Conservation (phyloP, 208 protist species). For the Crithidia bombi region DNA sequence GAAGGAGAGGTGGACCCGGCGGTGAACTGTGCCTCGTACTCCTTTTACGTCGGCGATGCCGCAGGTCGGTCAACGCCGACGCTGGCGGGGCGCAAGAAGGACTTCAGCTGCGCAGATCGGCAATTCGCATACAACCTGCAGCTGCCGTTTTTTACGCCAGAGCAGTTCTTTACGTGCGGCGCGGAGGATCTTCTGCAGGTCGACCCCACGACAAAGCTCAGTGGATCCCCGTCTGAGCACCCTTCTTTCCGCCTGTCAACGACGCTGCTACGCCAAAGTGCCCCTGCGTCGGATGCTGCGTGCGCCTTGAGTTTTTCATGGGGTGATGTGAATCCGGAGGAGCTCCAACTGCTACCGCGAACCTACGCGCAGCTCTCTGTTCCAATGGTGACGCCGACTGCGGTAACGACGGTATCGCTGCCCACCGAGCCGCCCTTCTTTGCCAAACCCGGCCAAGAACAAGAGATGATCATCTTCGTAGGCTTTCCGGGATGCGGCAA, state of each 20-base stretch:
- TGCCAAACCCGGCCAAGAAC: conserved; percentile 8
- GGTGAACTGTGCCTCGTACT: conserved; percentile 38
- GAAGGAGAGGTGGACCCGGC: background rate
- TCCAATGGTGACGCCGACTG: conserved; percentile 26
- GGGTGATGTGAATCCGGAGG: conserved; percentile 57
- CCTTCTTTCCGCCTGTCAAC: conserved; percentile 21
- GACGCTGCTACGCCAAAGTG: conserved; percentile 3
- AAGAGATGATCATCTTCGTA: conserved; percentile 90
- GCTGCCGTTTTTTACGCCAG: conserved; percentile 91
- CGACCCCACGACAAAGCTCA: background rate
- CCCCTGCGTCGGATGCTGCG: background rate
- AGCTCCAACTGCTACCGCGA: conserved; percentile 46
- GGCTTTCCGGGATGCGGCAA: conserved; percentile 91
- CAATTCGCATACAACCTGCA: conserved; percentile 90
- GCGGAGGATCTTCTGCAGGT: conserved; percentile 25
- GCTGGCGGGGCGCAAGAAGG: conserved; percentile 81
- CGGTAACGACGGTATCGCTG: conserved; percentile 9
- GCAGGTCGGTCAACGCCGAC: conserved; percentile 73
- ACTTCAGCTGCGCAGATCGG: conserved; percentile 92
- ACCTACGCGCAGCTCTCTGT: conserved; percentile 52
- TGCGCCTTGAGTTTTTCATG: conserved; percentile 36
- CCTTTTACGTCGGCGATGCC: conserved; percentile 95
- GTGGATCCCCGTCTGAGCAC: background rate
- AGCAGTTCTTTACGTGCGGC: conserved; percentile 75
- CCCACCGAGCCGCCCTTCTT: conserved; percentile 32